phyloP scores from a whole-genome alignment of 257 asterid species.

The Euphrasia confusa region DNA sequence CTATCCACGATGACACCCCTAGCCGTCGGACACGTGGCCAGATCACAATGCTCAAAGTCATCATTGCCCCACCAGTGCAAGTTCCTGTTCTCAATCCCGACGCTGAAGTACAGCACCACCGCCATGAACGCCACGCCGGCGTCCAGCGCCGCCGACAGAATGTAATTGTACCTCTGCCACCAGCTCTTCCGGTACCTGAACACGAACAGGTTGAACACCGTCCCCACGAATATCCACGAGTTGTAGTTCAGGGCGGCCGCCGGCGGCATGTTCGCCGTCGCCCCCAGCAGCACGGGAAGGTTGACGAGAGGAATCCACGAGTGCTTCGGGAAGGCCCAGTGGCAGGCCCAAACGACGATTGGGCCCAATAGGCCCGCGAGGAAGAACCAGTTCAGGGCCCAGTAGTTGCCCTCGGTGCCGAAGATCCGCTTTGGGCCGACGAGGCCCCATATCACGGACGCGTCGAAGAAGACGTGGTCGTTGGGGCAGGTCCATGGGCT shows the following conservation, averaged over 20 bases:
- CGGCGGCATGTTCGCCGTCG: slow-evolving; percentile 59
- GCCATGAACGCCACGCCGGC: slow-evolving; percentile 85
- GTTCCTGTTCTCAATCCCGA: slow-evolving; percentile 39
- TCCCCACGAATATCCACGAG: slow-evolving; percentile 59
- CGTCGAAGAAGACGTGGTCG: slow-evolving; percentile 63
- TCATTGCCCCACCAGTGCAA: slow-evolving; percentile 58
- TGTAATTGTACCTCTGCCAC: slow-evolving; percentile 76
- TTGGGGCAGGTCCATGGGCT: slow-evolving; percentile 74
- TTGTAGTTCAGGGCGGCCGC: slow-evolving; percentile 63
- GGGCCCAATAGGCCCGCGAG: slow-evolving; percentile 57
- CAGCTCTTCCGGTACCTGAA: slow-evolving; percentile 57
- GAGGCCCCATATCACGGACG: slow-evolving; percentile 76
- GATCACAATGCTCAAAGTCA: slow-evolving; percentile 58
- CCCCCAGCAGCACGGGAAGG: slow-evolving; percentile 74
- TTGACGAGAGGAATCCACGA: slow-evolving; percentile 61
- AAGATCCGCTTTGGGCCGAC: slow-evolving; percentile 60
- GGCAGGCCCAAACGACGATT: slow-evolving; percentile 44
- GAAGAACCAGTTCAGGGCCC: slow-evolving; percentile 66
- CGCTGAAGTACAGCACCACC: slow-evolving; percentile 45
- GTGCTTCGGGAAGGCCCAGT: slow-evolving; percentile 41
- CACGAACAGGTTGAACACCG: slow-evolving; percentile 58
- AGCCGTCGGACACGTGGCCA: slow-evolving; percentile 66
- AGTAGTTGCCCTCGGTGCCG: slow-evolving; percentile 50
- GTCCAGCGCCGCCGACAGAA: slow-evolving; percentile 65
- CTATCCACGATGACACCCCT: slow-evolving; percentile 44